phyloP scores from a whole-genome alignment of 345 rosid species.

The Arabidopsis suecica region DNA sequence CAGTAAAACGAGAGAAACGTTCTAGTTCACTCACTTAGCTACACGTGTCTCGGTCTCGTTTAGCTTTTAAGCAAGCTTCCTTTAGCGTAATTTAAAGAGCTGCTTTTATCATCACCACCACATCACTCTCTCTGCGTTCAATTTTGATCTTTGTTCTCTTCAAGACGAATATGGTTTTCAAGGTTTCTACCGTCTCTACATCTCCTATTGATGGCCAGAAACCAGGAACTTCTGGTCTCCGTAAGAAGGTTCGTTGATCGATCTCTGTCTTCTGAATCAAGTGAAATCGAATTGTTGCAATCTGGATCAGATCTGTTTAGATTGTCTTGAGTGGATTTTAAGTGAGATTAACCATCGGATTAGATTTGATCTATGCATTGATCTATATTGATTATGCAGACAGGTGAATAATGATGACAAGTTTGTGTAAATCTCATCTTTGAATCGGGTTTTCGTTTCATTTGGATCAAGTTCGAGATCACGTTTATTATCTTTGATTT shows the following conservation, averaged over 20 bases:
- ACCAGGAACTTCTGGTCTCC: constrained; percentile 99
- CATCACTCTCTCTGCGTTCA: constrained; percentile 23
- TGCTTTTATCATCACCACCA: constrained; percentile 2
- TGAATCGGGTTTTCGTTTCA: not conserved
- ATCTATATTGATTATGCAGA: constrained; percentile 13
- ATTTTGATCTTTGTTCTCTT: constrained; percentile 13
- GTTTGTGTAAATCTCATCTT: not conserved
- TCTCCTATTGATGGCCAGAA: constrained; percentile 90
- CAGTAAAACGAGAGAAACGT: constrained; percentile 24
- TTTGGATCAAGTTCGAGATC: constrained; percentile 6
- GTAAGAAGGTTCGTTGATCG: constrained; percentile 79
- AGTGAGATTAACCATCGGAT: not conserved
- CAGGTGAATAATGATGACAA: constrained; percentile 7
- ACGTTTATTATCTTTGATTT: not conserved
- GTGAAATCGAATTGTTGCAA: constrained; percentile 4
- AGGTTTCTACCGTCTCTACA: constrained; percentile 63
- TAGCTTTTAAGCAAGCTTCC: constrained; percentile 16
- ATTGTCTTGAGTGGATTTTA: not conserved
- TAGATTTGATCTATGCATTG: constrained; percentile 32
- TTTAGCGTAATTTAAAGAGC: constrained; percentile 26
- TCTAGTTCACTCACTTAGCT: constrained; percentile 32
- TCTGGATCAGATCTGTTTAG: constrained; percentile 35
- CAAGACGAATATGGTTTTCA: constrained; percentile 61
- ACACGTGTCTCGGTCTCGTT: constrained; percentile 43
- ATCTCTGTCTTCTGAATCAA: constrained; percentile 5